Conservation (phyloP, 306 rosid genomes). For the Leucaena leucocephala region DNA sequence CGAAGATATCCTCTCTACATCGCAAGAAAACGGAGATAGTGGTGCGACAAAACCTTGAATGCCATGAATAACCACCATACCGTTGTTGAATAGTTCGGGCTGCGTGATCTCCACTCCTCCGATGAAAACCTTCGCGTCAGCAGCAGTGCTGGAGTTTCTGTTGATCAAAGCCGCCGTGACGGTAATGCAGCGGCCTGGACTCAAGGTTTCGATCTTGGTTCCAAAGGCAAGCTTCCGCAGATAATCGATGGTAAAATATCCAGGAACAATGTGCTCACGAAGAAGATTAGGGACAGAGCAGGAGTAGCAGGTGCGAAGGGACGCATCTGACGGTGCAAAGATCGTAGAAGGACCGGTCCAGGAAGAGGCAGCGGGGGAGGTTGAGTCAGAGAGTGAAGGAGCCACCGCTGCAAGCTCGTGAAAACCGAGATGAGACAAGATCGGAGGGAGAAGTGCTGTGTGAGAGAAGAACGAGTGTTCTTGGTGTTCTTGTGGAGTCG, state of each 20-base stretch:
- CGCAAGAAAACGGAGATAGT: conserved; percentile 59
- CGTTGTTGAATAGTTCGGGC: conserved; percentile 53
- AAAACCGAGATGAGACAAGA: conserved; percentile 71
- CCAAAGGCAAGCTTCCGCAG: conserved; percentile 66
- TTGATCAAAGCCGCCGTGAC: conserved; percentile 50
- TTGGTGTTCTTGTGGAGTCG: conserved; percentile 51
- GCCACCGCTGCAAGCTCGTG: conserved; percentile 64
- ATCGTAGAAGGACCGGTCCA: conserved; percentile 74
- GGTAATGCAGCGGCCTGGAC: conserved; percentile 74
- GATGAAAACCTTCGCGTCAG: conserved; percentile 49
- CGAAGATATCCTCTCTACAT: conserved; percentile 42
- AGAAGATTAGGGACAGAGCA: conserved; percentile 66
- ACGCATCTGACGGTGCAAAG: conserved; percentile 70
- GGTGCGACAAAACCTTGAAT: conserved; percentile 60
- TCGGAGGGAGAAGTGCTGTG: conserved; percentile 58
- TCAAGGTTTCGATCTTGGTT: conserved; percentile 67
- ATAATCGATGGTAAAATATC: conserved; percentile 63
- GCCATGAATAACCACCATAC: conserved; percentile 64
- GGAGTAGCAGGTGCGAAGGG: conserved; percentile 59
- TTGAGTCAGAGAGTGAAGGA: conserved; percentile 54
- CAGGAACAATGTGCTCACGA: conserved; percentile 70
- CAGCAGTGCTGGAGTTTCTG: conserved; percentile 11
- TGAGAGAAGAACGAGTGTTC: conserved; percentile 63
- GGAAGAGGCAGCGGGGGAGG: conserved; percentile 33
- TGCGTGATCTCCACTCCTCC: conserved; percentile 71